Conservation (phyloP, 768 basidiomycete species). For the Epithele typhae region DNA sequence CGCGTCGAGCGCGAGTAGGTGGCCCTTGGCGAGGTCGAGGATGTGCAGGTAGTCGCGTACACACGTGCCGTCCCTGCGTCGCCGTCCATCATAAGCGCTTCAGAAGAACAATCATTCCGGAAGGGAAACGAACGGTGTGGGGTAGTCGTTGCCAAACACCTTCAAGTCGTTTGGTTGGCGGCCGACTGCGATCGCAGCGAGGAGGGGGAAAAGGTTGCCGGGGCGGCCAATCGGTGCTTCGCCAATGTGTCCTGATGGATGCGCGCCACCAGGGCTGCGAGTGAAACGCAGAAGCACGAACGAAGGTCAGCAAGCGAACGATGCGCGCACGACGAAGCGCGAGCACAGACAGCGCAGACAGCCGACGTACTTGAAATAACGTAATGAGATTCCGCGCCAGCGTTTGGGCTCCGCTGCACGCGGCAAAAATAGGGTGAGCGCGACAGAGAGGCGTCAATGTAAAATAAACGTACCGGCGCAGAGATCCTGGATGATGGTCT, state of each 20-base stretch:
- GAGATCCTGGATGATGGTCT: constrained; percentile 85
- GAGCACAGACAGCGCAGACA: constrained; percentile 6
- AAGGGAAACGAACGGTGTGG: constrained; percentile 61
- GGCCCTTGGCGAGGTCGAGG: constrained; percentile 92
- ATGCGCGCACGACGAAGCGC: not conserved
- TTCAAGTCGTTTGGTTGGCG: constrained; percentile 56
- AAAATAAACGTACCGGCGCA: constrained; percentile 55
- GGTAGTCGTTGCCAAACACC: constrained; percentile 97
- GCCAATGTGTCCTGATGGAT: constrained; percentile 91
- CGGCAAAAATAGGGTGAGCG: not conserved
- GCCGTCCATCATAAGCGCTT: no score
- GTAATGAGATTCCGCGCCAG: constrained; percentile 82
- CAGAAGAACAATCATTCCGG: no score
- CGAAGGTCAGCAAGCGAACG: no score
- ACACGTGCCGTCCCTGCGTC: constrained; percentile 89
- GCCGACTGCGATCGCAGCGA: constrained; percentile 93
- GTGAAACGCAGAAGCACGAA: no score
- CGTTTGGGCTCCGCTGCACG: constrained; percentile 55
- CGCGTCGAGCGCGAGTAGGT: constrained; percentile 86
- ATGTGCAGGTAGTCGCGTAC: constrained; percentile 96
- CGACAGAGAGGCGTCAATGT: not conserved
- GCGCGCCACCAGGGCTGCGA: constrained; percentile 97
- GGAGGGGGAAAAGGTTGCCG: constrained; percentile 88
- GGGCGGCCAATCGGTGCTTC: constrained; percentile 97
- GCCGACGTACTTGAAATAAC: constrained; percentile 88